Conservation (phyloP, 2,329 filamentous ascomycete genomes). For the Drechslera avenae region DNA sequence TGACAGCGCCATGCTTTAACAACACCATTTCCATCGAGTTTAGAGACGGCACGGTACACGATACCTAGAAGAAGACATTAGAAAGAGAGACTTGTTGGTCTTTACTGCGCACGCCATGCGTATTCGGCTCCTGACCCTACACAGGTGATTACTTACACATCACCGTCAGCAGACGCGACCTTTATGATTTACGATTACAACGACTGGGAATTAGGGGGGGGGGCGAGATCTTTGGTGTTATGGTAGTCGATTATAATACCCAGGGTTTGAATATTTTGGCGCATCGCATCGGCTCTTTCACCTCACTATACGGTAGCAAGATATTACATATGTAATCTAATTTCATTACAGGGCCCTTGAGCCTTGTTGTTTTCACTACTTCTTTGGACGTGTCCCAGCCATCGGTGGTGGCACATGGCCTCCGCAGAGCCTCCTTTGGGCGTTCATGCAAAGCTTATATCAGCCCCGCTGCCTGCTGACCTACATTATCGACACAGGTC, state of each 20-base stretch:
- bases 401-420: conserved; percentile 8
- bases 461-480: conserved; percentile 23
- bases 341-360: conserved; percentile 3
- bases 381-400: conserved; percentile 4
- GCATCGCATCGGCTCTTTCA: background rate
- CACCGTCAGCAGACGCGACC: conserved; percentile 4
- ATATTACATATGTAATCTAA: conserved; percentile 19
- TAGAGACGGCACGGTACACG: background rate
- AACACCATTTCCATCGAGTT: background rate
- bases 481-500: conserved; percentile 3
- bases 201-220: conserved; percentile 4
- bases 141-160: conserved; percentile 7
- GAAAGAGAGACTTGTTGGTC: conserved; percentile 3
- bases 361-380: conserved; percentile 4
- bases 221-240: conserved; percentile 8
- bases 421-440: conserved; percentile 22
- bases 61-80: conserved; percentile 1
- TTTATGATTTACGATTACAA: conserved; percentile 10
- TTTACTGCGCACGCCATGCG: background rate
- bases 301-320: too few species aligned
- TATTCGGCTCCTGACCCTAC: background rate
- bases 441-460: conserved; percentile 19
- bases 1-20: background rate
- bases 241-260: conserved; percentile 16
- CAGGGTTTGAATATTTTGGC: conserved; percentile 13